phyloP scores from a whole-genome alignment of 164 flowering plant genomes.

The Umbellularia californica region DNA sequence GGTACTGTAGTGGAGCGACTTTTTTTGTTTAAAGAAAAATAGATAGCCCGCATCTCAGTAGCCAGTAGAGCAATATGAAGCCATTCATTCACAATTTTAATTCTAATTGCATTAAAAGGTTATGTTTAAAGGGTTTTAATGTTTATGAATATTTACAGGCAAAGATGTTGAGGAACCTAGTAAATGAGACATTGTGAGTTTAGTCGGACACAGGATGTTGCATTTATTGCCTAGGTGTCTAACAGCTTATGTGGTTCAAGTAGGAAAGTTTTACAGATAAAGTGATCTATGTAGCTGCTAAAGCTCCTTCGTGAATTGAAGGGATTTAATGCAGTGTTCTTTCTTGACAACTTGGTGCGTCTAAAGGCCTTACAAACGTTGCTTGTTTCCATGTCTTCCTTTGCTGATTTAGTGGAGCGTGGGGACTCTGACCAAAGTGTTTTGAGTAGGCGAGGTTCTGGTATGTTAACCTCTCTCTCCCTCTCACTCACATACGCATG shows the following conservation, averaged over 20 bases:
- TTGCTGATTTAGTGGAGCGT: slow-evolving; percentile 48
- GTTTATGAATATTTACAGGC: slow-evolving; percentile 4
- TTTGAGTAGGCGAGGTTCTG: slow-evolving; percentile 47
- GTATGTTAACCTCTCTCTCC: slow-evolving; percentile 21
- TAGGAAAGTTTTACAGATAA: background rate
- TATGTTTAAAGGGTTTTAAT: background rate
- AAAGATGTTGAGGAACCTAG: slow-evolving; percentile 8
- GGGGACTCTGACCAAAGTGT: slow-evolving; percentile 39
- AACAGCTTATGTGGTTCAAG: background rate
- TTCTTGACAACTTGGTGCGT: slow-evolving; percentile 3
- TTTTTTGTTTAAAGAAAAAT: no score
- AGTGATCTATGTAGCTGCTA: slow-evolving; percentile 6
- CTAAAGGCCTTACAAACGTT: background rate
- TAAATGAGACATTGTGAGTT: slow-evolving; percentile 11
- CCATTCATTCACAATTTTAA: background rate
- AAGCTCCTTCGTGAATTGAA: slow-evolving; percentile 8
- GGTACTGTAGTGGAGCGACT: no score
- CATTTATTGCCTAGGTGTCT: background rate
- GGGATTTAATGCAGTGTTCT: slow-evolving; percentile 1
- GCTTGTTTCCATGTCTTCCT: slow-evolving; percentile 35
- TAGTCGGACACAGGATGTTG: background rate
- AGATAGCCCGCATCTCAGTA: background rate
- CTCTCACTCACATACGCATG: background rate
- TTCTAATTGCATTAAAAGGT: background rate
- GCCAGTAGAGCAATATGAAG: background rate